Percentiles rank a stretch among this genome's conserved stretches.
phyloP scores from a whole-genome alignment of 352 stramenopile genomes.

The Thalassiosira allenii region DNA sequence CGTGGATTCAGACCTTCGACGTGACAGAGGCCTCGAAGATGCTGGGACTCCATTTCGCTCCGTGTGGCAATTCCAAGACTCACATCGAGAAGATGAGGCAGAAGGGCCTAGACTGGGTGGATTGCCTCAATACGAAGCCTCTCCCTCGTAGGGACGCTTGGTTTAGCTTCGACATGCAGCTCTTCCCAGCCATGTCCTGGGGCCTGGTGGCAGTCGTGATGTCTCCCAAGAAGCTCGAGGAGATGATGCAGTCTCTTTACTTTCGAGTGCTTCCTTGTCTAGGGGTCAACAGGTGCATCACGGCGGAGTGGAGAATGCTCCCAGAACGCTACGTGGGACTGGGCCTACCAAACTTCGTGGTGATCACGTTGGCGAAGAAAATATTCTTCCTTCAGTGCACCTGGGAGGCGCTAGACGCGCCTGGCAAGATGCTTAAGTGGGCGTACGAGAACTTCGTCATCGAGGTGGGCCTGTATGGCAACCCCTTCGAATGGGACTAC shows the following conservation, averaged over 20 bases:
- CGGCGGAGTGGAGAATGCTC: not conserved
- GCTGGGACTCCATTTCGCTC: constrained; percentile 25
- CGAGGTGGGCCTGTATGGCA: constrained; percentile 16
- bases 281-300: constrained; percentile 2
- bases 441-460: constrained; percentile 20
- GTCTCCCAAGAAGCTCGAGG: not conserved
- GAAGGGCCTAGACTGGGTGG: constrained; percentile 20
- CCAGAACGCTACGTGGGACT: constrained; percentile 2
- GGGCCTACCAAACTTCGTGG: not conserved
- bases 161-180: constrained; percentile 6
- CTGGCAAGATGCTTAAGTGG: not conserved
- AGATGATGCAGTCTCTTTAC: constrained; percentile 2
- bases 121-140: not conserved
- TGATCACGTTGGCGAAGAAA: not conserved
- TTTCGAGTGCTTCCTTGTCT: constrained; percentile 2
- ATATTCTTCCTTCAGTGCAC: constrained; percentile 10
- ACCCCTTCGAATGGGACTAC: not conserved
- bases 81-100: not conserved
- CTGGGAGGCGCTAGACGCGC: not conserved
- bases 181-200: not conserved
- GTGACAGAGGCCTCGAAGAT: constrained; percentile 5
- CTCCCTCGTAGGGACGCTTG: not conserved
- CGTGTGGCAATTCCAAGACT: not conserved
- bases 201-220: not conserved
- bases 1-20: constrained; percentile 14